phyloP scores from a whole-genome alignment of 2,329 filamentous ascomycete genomes.

The Scolecobasidium constrictum region DNA sequence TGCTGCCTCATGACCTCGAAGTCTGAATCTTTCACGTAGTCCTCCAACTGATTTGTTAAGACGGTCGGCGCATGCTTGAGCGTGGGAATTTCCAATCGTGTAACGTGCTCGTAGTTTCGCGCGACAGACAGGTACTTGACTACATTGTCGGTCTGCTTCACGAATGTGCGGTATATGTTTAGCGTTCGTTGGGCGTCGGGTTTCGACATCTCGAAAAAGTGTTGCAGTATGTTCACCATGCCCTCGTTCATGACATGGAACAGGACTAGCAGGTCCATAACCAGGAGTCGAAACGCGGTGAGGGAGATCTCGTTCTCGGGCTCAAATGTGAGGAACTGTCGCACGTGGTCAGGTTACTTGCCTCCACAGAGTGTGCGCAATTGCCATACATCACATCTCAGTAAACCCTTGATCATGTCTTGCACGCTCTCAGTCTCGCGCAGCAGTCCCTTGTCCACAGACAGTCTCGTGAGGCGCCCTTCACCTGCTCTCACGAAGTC shows the following conservation, averaged over 20 bases:
- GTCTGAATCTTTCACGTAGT: conserved; percentile 88
- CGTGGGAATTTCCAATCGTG: conserved; percentile 87
- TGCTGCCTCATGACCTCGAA: conserved; percentile 90
- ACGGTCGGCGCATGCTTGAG: conserved; percentile 95
- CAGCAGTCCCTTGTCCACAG: conserved; percentile 83
- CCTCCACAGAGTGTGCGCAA: too few relatives aligned
- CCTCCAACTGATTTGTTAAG: conserved; percentile 77
- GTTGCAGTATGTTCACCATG: conserved; percentile 88
- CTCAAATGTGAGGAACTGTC: conserved; percentile 71
- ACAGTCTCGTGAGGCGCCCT: conserved; percentile 70
- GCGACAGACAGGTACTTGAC: conserved; percentile 83
- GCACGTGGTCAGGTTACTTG: conserved; percentile 9
- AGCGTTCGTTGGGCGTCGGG: conserved; percentile 86
- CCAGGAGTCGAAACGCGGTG: conserved; percentile 83
- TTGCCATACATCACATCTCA: conserved; percentile 74
- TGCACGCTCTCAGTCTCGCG: conserved; percentile 89
- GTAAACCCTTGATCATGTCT: conserved; percentile 69
- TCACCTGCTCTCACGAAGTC: conserved; percentile 85
- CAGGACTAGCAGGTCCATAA: conserved; percentile 76
- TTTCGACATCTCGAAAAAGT: conserved; percentile 97
- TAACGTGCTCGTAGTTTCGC: conserved; percentile 83
- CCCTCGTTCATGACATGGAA: conserved; percentile 96
- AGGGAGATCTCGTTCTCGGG: conserved; percentile 94
- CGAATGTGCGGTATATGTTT: conserved; percentile 84
- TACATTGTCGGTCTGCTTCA: conserved; percentile 82